These are phyloP conservation scores for Sanguinoderma infundibulare DNA, from an alignment of 1,284 basidiomycete species.

Conservation along the genomic window DNA sequence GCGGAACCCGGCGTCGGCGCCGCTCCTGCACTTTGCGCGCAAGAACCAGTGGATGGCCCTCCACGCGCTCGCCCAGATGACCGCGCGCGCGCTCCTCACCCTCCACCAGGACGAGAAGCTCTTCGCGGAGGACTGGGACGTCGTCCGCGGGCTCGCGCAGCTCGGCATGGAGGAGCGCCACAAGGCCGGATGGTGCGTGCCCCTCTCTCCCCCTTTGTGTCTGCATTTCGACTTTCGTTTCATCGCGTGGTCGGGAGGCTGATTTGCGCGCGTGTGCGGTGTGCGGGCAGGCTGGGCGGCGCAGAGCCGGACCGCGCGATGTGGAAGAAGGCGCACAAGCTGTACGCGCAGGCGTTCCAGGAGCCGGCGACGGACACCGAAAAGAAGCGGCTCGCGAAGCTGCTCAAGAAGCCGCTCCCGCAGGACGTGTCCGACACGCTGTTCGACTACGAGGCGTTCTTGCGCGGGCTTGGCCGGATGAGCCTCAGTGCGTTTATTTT, in stretches of 20 bases:
- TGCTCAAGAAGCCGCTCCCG: slow-evolving; percentile 61
- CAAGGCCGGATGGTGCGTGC: slow-evolving; percentile 52
- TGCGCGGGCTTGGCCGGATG: slow-evolving; percentile 79
- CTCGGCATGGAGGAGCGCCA: slow-evolving; percentile 71
- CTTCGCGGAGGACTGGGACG: slow-evolving; percentile 52
- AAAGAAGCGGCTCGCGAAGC: slow-evolving; percentile 58
- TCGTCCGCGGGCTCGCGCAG: slow-evolving; percentile 57
- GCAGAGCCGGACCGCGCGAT: slow-evolving; percentile 60
- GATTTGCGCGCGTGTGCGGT: neutral
- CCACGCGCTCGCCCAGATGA: slow-evolving; percentile 71
- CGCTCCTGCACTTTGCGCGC: slow-evolving; percentile 65
- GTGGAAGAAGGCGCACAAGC: slow-evolving; percentile 65
- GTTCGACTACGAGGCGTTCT: slow-evolving; percentile 78
- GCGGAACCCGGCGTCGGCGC: slow-evolving; percentile 69
- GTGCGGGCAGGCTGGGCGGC: slow-evolving; percentile 30
- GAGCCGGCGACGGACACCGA: slow-evolving; percentile 51
- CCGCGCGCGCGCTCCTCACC: slow-evolving; percentile 66
- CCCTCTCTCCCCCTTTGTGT: neutral
- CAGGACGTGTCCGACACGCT: slow-evolving; percentile 58
- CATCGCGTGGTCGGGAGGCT: neutral
- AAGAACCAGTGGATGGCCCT: slow-evolving; percentile 73
- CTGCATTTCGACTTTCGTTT: too few relatives aligned
- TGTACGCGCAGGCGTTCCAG: slow-evolving; percentile 64
- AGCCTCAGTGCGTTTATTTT: slow-evolving; percentile 68
- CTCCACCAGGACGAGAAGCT: slow-evolving; percentile 48